Evolutionary conservation across 2,329 filamentous ascomycete species (phyloP).

Genomic region (Aspergillus pseudoterreus): DNA sequence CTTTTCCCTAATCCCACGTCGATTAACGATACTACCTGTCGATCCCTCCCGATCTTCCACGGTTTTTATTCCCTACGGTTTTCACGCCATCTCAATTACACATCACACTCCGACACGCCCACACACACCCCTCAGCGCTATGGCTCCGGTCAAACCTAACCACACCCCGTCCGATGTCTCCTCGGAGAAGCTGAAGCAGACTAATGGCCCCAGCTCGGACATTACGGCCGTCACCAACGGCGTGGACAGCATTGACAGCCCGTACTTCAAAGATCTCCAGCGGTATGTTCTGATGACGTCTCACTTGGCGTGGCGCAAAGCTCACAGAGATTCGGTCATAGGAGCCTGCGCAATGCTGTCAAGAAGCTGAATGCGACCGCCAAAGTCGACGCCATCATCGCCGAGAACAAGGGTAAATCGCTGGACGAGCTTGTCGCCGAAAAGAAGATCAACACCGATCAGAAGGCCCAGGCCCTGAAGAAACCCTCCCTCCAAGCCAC

Average conservation of each 20-base stretch:
- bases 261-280: constrained; percentile 81
- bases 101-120: background rate
- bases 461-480: constrained; percentile 61
- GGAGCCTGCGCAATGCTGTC: constrained; percentile 84
- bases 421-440: constrained; percentile 60
- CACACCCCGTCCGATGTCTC: constrained; percentile 61
- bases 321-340: constrained; percentile 34
- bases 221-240: constrained; percentile 47
- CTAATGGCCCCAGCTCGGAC: constrained; percentile 48
- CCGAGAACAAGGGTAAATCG: constrained; percentile 56
- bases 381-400: constrained; percentile 59
- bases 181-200: constrained; percentile 63
- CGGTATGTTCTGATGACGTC: constrained; percentile 61
- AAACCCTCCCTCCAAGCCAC: constrained; percentile 58
- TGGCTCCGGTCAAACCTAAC: constrained; percentile 62
- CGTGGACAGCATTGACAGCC: constrained; percentile 65
- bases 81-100: background rate
- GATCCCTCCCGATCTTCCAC: constrained; percentile 3
- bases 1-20: background rate
- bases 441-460: constrained; percentile 63
- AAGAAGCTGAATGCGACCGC: constrained; percentile 75
- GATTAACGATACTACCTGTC: background rate
- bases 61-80: background rate
- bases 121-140: constrained; percentile 31
- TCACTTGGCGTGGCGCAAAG: background rate